Evolutionary conservation across 2,329 filamentous ascomycete genomes (phyloP).

Genomic region (Fusarium azukiicola): DNA sequence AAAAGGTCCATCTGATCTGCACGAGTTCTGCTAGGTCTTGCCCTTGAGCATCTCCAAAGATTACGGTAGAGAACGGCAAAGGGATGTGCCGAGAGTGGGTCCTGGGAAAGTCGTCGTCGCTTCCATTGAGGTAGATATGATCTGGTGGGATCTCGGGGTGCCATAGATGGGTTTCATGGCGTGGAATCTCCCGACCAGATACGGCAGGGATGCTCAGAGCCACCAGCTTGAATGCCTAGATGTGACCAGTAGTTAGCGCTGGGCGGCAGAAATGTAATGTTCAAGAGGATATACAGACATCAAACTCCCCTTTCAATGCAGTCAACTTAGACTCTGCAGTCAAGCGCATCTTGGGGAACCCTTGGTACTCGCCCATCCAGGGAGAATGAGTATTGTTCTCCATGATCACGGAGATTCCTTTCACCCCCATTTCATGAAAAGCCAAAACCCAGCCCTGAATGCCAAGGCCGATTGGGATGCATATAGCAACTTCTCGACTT

Average conservation of each 20-base stretch:
- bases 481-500: constrained; percentile 13
- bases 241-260: neutral
- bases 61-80: constrained; percentile 18
- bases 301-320: constrained; percentile 24
- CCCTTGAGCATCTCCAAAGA: constrained; percentile 24
- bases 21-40: constrained; percentile 22
- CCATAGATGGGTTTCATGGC: constrained; percentile 17
- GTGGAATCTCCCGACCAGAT: neutral
- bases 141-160: constrained; percentile 22
- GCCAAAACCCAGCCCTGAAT: constrained; percentile 24
- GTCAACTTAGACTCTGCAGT: neutral
- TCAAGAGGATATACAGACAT: constrained; percentile 8
- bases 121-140: constrained; percentile 17
- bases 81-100: neutral
- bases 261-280: too few species aligned
- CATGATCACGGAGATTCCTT: constrained; percentile 12
- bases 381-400: constrained; percentile 14
- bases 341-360: constrained; percentile 18
- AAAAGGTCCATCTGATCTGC: constrained; percentile 25
- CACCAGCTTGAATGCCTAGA: constrained; percentile 11
- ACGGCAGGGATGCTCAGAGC: neutral
- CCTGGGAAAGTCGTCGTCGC: constrained; percentile 1
- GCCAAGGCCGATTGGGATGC: neutral
- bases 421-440: constrained; percentile 23
- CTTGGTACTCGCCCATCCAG: constrained; percentile 24